Evolutionary conservation across 2,329 filamentous ascomycete genomes (phyloP).

Genomic region (Pseudogymnoascus sp.): DNA sequence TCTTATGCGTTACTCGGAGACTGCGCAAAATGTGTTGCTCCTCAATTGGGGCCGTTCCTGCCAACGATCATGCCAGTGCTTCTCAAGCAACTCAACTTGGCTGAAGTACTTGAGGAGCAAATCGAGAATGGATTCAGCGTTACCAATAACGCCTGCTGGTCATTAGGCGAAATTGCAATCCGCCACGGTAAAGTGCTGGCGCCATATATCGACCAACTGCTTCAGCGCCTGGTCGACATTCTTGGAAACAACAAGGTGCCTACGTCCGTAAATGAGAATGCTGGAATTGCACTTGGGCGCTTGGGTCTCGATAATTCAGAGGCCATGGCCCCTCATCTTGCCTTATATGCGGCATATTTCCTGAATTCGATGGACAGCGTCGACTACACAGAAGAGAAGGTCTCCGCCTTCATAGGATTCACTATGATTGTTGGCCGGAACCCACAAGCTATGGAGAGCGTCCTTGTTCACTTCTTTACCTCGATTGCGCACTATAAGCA

Average conservation of each 20-base stretch:
- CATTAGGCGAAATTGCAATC: conserved; percentile 83
- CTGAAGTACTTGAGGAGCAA: conserved; percentile 68
- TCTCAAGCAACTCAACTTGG: conserved; percentile 81
- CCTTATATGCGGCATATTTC: conserved; percentile 75
- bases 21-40: conserved; percentile 86
- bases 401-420: conserved; percentile 86
- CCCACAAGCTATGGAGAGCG: conserved; percentile 85
- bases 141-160: conserved; percentile 98
- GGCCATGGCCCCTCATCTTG: conserved; percentile 69
- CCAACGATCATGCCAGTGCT: conserved; percentile 69
- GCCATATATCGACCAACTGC: conserved; percentile 68
- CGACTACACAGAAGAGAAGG: conserved; percentile 87
- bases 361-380: conserved; percentile 75
- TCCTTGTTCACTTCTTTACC: conserved; percentile 72
- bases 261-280: conserved; percentile 83
- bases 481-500: conserved; percentile 71
- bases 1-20: conserved; percentile 92
- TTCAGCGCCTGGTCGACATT: conserved; percentile 72
- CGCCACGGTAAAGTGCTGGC: conserved; percentile 67
- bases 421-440: conserved; percentile 77
- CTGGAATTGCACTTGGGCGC: conserved; percentile 83
- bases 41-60: conserved; percentile 68
- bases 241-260: conserved; percentile 80
- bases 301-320: conserved; percentile 74
- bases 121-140: conserved; percentile 83